phyloP scores from a whole-genome alignment of 768 basidiomycete species.

The Panaeolus papilionaceus region DNA sequence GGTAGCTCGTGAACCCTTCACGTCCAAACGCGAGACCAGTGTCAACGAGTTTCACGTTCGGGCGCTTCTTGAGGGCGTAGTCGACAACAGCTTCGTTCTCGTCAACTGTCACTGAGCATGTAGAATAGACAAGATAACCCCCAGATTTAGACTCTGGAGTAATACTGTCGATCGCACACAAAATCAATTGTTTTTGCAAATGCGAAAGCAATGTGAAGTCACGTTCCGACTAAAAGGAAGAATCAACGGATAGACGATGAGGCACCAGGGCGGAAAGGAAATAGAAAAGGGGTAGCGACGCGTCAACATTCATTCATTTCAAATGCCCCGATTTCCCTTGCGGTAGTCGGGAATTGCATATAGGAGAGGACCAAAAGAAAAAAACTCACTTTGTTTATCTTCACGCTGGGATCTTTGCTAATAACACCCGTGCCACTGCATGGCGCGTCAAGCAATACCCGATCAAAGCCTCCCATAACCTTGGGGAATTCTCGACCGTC shows the following conservation, averaged over 20 bases:
- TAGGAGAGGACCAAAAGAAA: not conserved
- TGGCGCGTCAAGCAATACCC: conserved; percentile 96
- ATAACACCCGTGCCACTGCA: conserved; percentile 99
- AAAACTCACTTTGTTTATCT: conserved; percentile 89
- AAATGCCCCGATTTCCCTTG: conserved; percentile 10
- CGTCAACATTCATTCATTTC: conserved; percentile 4
- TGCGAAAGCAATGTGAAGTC: conserved; percentile 97
- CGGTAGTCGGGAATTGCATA: conserved; percentile 5
- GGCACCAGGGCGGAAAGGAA: conserved; percentile 2
- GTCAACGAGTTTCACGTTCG: conserved; percentile 90
- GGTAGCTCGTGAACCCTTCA: conserved; percentile 88
- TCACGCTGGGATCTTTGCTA: conserved; percentile 96
- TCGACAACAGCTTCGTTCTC: conserved; percentile 99
- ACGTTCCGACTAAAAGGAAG: conserved; percentile 73
- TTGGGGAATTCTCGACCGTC: conserved; percentile 98
- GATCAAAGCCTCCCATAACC: conserved; percentile 98
- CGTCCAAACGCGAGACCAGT: conserved; percentile 93
- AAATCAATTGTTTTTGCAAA: conserved; percentile 96
- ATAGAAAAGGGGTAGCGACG: conserved; percentile 14
- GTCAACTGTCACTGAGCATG: conserved; percentile 97
- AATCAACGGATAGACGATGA: conserved; percentile 19
- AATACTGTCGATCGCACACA: conserved; percentile 97
- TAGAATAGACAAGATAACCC: conserved; percentile 96
- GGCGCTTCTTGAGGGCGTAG: conserved; percentile 94
- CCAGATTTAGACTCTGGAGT: conserved; percentile 90